phyloP scores from a whole-genome alignment of 768 basidiomycete genomes.

The Auriscalpium microsporum region DNA sequence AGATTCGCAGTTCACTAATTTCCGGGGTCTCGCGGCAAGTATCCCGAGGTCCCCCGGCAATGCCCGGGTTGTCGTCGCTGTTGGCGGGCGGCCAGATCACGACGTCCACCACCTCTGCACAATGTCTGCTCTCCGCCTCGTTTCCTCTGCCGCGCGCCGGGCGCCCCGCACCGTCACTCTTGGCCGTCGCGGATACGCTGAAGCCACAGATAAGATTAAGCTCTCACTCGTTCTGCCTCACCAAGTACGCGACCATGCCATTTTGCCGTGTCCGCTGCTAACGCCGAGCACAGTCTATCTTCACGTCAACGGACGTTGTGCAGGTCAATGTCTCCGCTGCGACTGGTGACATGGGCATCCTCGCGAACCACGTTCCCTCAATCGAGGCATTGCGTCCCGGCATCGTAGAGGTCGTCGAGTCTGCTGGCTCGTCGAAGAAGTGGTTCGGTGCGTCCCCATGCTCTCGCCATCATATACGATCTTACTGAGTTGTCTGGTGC shows the following conservation, averaged over 20 bases:
- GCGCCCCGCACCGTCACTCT: constrained; percentile 41
- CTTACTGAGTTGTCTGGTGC: background rate
- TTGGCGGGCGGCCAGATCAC: too few relatives aligned
- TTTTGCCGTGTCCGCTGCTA: constrained; percentile 2
- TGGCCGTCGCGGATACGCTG: constrained; percentile 83
- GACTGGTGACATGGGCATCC: constrained; percentile 97
- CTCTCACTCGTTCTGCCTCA: constrained; percentile 93
- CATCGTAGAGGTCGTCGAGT: constrained; percentile 89
- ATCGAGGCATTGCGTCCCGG: constrained; percentile 93
- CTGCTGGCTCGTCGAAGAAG: constrained; percentile 72
- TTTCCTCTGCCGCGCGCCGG: constrained; percentile 55
- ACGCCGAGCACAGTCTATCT: constrained; percentile 60
- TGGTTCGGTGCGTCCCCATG: constrained; percentile 68
- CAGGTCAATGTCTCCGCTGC: constrained; percentile 94
- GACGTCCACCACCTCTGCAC: constrained; percentile 13
- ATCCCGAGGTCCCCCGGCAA: too few relatives aligned
- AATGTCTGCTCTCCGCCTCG: constrained; percentile 73
- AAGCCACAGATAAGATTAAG: constrained; percentile 82
- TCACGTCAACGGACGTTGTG: constrained; percentile 81
- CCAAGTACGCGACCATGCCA: constrained; percentile 50
- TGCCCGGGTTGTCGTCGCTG: too few relatives aligned
- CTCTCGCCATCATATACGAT: background rate
- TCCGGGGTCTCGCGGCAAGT: too few relatives aligned
- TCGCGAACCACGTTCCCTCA: constrained; percentile 97
- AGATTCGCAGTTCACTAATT: too few relatives aligned